Evolutionary conservation across 345 rosid genomes (phyloP).

Genomic region (Rhizophora mangle): DNA sequence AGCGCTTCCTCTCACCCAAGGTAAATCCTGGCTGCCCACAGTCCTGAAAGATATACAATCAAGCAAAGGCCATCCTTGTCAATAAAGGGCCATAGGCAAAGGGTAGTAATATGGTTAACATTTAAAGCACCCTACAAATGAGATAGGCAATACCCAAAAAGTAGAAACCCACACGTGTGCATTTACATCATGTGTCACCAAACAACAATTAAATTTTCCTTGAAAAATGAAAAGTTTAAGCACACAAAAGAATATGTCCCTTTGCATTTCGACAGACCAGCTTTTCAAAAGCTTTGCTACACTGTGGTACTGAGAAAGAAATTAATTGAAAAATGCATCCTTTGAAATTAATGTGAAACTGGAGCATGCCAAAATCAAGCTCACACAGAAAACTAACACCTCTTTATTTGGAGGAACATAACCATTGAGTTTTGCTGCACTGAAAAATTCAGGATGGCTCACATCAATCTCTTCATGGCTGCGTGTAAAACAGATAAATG

Average conservation of each 20-base stretch:
- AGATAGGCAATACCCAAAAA: background rate
- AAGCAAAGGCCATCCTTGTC: constrained; percentile 9
- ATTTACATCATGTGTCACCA: no score
- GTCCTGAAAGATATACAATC: constrained; percentile 49
- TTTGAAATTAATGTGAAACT: background rate
- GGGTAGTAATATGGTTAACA: background rate
- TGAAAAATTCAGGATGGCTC: constrained; percentile 91
- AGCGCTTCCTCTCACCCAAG: constrained; percentile 83
- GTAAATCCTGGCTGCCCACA: constrained; percentile 97
- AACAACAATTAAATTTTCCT: constrained; percentile 1
- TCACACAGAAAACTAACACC: constrained; percentile 35
- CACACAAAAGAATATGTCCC: background rate
- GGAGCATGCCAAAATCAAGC: constrained; percentile 14
- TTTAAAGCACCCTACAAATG: background rate
- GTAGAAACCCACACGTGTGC: no score
- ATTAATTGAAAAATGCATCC: constrained; percentile 4
- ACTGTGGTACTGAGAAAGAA: constrained; percentile 5
- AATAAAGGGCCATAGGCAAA: background rate
- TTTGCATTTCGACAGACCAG: constrained; percentile 10
- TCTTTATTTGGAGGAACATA: constrained; percentile 86
- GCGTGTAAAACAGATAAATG: constrained; percentile 24
- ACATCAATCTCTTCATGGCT: constrained; percentile 94
- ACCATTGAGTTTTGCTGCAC: constrained; percentile 84
- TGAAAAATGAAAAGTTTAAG: background rate
- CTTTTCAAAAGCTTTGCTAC: background rate